Percentiles rank a stretch among this genome's conserved stretches.
Conservation (phyloP, 2,329 filamentous ascomycete species). For the Zasmidium cellare region DNA sequence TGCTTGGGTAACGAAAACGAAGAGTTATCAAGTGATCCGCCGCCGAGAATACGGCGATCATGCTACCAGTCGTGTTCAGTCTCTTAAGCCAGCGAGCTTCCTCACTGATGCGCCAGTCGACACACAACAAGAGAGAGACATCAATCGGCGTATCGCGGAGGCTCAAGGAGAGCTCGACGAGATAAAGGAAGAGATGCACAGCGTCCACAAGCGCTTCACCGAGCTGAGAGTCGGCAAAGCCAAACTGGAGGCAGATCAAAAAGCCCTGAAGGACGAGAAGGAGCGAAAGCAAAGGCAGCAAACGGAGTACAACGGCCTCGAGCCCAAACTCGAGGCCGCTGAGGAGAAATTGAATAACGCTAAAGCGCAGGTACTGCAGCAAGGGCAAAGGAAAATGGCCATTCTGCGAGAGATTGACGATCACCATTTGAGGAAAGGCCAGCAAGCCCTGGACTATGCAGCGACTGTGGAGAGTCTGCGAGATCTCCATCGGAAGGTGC, state of each 20-base stretch:
- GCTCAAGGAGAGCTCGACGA: constrained; percentile 41
- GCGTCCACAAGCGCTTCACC: constrained; percentile 21
- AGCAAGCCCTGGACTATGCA: constrained; percentile 55
- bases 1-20: constrained; percentile 68
- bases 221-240: constrained; percentile 30
- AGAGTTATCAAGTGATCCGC: constrained; percentile 64
- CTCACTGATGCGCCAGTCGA: constrained; percentile 83
- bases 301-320: constrained; percentile 66
- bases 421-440: constrained; percentile 35
- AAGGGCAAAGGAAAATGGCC: constrained; percentile 50
- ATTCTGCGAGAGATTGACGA: constrained; percentile 45
- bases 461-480: constrained; percentile 64
- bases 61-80: constrained; percentile 66
- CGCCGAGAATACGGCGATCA: constrained; percentile 77
- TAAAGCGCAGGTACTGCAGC: constrained; percentile 41
- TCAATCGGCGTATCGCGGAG: constrained; percentile 55
- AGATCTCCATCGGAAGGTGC: constrained; percentile 60
- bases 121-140: constrained; percentile 58
- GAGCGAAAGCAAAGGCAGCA: constrained; percentile 59
- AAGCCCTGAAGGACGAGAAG: constrained; percentile 20
- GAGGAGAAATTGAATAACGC: constrained; percentile 48
- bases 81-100: constrained; percentile 60
- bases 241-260: constrained; percentile 46
- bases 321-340: constrained; percentile 66
- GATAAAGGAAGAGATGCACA: constrained; percentile 39